These are phyloP conservation scores for Dillenia suffruticosa DNA, from an alignment of 164 flowering plant species.

Conservation along the genomic window DNA sequence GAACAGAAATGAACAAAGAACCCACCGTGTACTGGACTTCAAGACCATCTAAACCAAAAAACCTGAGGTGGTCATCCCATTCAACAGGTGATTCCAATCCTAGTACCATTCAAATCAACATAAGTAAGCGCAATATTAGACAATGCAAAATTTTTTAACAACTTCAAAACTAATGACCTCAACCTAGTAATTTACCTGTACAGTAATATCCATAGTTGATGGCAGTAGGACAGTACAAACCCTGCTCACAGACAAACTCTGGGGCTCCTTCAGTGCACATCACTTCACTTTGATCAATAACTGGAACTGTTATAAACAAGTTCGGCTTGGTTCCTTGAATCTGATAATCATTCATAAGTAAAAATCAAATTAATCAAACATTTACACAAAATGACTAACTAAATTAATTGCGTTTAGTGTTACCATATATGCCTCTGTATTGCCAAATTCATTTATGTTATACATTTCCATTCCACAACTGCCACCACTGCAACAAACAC, in stretches of 20 bases:
- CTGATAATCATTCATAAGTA: conserved; percentile 21
- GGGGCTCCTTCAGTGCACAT: conserved; percentile 72
- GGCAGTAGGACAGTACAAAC: conserved; percentile 63
- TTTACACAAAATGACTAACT: neutral
- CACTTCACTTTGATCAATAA: conserved; percentile 38
- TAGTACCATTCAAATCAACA: conserved; percentile 17
- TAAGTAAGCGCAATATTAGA: neutral
- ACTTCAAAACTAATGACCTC: neutral
- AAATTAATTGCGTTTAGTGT: neutral
- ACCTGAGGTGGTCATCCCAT: conserved; percentile 73
- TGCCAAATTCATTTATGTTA: conserved; percentile 35
- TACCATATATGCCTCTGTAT: conserved; percentile 44
- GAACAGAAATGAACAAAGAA: neutral
- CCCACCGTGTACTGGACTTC: conserved; percentile 68
- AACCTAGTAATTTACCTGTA: conserved; percentile 51
- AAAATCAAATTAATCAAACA: neutral
- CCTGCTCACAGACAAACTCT: conserved; percentile 65
- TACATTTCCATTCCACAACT: conserved; percentile 44
- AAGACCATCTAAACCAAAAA: conserved; percentile 75
- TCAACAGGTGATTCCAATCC: conserved; percentile 73
- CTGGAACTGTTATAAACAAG: conserved; percentile 26
- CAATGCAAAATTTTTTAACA: neutral
- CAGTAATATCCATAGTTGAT: conserved; percentile 76
- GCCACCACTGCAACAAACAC: conserved; percentile 30
- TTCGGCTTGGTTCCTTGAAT: conserved; percentile 44